Conservation (phyloP, 2,329 filamentous ascomycete species). For the Stagonosporopsis chrysanthemi region DNA sequence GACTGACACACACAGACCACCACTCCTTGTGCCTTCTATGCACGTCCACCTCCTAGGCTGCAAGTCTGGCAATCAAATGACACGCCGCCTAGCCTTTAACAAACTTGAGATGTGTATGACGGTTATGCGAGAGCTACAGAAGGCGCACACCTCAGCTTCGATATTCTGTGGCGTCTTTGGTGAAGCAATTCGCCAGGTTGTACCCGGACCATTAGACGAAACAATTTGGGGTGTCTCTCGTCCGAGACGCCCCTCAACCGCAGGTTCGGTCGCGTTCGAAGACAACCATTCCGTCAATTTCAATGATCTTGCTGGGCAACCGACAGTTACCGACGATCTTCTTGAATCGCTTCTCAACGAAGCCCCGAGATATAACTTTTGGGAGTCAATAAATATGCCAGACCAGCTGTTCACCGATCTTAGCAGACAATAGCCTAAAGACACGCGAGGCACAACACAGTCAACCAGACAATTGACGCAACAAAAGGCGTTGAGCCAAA, state of each 20-base stretch:
- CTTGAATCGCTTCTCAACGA: constrained; percentile 13
- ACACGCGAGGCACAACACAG: neutral
- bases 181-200: constrained; percentile 12
- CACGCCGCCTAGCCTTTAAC: constrained; percentile 10
- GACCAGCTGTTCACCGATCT: neutral
- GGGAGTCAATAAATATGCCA: constrained; percentile 13
- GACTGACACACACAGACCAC: neutral
- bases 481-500: no score
- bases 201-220: constrained; percentile 2
- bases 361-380: constrained; percentile 11
- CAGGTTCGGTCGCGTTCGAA: neutral
- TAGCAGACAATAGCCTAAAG: neutral
- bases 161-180: constrained; percentile 16
- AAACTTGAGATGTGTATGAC: constrained; percentile 19
- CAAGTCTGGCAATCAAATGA: constrained; percentile 9
- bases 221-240: constrained; percentile 8
- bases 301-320: neutral
- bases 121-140: constrained; percentile 16
- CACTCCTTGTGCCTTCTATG: constrained; percentile 13
- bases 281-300: neutral
- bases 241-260: neutral
- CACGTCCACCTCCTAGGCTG: constrained; percentile 11
- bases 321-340: constrained; percentile 4
- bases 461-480: no score
- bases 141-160: constrained; percentile 14